Conservation (phyloP, 2,329 filamentous ascomycete species). For the Xylaria multiplex region DNA sequence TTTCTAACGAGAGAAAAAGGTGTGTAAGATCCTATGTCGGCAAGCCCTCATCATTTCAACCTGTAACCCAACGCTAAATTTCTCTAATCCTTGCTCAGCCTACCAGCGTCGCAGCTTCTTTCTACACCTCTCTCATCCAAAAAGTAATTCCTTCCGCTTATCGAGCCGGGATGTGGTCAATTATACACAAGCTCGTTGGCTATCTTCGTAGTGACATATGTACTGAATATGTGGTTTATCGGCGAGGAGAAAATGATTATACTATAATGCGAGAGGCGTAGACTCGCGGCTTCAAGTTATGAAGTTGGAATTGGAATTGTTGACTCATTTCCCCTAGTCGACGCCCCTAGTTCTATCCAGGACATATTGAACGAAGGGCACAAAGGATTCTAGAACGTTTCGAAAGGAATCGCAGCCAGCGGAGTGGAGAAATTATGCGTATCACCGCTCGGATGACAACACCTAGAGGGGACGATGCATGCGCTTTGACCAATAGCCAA, state of each 20-base stretch:
- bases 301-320: too few relatives aligned
- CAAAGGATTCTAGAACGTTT: too few relatives aligned
- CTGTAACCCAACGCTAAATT: not conserved
- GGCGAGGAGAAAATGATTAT: too few relatives aligned
- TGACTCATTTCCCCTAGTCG: too few relatives aligned
- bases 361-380: too few relatives aligned
- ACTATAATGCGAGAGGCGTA: too few relatives aligned
- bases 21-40: slow-evolving; percentile 8
- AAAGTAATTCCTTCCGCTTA: slow-evolving; percentile 9
- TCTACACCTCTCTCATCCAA: not conserved
- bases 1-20: not conserved
- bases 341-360: too few relatives aligned
- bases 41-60: not conserved
- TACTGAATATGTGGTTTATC: not conserved
- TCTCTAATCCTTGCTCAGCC: slow-evolving; percentile 3
- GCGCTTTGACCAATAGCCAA: not conserved
- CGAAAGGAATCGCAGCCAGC: too few relatives aligned
- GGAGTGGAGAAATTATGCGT: not conserved
- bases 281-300: too few relatives aligned
- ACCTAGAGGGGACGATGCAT: not conserved
- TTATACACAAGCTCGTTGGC: not conserved
- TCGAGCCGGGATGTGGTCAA: not conserved
- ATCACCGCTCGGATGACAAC: not conserved
- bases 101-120: slow-evolving; percentile 11
- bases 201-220: not conserved